Conservation (phyloP, 2,329 filamentous ascomycete species). For the Fusarium nurragi region DNA sequence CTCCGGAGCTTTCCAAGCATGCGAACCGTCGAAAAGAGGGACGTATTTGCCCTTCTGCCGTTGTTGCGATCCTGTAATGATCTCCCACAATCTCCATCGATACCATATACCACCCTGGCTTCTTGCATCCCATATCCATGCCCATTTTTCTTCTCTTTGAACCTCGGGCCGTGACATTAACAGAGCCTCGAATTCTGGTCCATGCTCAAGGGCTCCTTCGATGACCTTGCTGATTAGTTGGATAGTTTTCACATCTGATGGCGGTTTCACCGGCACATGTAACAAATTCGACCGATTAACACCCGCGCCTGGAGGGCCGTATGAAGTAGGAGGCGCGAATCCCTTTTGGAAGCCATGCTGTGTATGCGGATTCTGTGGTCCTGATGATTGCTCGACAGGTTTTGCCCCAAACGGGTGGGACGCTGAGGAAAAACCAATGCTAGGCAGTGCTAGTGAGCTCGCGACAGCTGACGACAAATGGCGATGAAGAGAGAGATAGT, state of each 20-base stretch:
- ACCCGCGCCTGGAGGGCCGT: slow-evolving; percentile 57
- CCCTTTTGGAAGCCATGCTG: slow-evolving; percentile 62
- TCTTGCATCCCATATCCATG: slow-evolving; percentile 90
- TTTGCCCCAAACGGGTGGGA: slow-evolving; percentile 83
- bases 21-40: slow-evolving; percentile 77
- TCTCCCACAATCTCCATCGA: slow-evolving; percentile 88
- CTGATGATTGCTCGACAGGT: slow-evolving; percentile 59
- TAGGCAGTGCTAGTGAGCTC: slow-evolving; percentile 53
- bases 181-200: slow-evolving; percentile 88
- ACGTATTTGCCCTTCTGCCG: slow-evolving; percentile 63
- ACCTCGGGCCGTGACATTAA: slow-evolving; percentile 89
- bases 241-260: slow-evolving; percentile 79
- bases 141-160: slow-evolving; percentile 88
- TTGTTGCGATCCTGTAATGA: slow-evolving; percentile 72
- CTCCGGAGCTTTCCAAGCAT: slow-evolving; percentile 81
- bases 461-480: slow-evolving; percentile 81
- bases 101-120: slow-evolving; percentile 88
- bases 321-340: slow-evolving; percentile 82
- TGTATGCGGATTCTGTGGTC: slow-evolving; percentile 50
- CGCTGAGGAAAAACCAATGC: slow-evolving; percentile 51
- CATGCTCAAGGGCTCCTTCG: slow-evolving; percentile 80
- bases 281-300: slow-evolving; percentile 60
- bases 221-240: slow-evolving; percentile 88
- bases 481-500: slow-evolving; percentile 80
- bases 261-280: slow-evolving; percentile 78